These are phyloP conservation scores for Phaeosphaeriaceae sp. DNA, from an alignment of 2,329 filamentous ascomycete species.

Conservation along the genomic window DNA sequence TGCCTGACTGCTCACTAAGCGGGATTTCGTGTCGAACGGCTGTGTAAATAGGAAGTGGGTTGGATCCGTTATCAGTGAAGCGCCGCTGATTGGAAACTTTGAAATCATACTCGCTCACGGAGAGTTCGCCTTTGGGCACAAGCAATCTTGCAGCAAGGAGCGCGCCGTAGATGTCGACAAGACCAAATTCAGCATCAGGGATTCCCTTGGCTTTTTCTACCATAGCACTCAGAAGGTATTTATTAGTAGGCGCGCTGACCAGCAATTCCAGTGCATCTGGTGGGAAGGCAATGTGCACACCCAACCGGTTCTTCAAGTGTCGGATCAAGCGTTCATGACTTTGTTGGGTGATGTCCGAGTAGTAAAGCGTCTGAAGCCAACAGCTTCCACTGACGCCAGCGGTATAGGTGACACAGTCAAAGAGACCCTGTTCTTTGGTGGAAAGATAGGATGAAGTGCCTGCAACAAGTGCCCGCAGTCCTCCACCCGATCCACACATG, in stretches of 20 bases:
- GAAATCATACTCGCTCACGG: constrained; percentile 77
- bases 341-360: constrained; percentile 76
- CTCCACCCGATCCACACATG: constrained; percentile 92
- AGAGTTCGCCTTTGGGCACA: constrained; percentile 83
- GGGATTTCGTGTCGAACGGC: constrained; percentile 96
- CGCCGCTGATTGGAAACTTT: constrained; percentile 88
- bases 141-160: constrained; percentile 83
- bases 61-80: constrained; percentile 76
- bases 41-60: constrained; percentile 93
- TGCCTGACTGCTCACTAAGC: constrained; percentile 56
- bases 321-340: constrained; percentile 74
- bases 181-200: constrained; percentile 78
- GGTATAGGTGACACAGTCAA: constrained; percentile 94
- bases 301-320: constrained; percentile 84
- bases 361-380: constrained; percentile 89
- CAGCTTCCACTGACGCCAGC: constrained; percentile 95
- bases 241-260: constrained; percentile 90
- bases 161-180: constrained; percentile 92
- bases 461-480: constrained; percentile 86
- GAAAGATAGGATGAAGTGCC: constrained; percentile 87
- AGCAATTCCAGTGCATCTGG: constrained; percentile 81
- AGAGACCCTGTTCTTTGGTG: constrained; percentile 82
- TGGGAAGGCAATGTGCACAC: constrained; percentile 90
- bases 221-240: constrained; percentile 83
- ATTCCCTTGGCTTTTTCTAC: constrained; percentile 92